A percentile compares a stretch with the other conserved stretches of the same genome.
phyloP scores from a whole-genome alignment of 257 asterid genomes.

The Paraleonurus japonicus region DNA sequence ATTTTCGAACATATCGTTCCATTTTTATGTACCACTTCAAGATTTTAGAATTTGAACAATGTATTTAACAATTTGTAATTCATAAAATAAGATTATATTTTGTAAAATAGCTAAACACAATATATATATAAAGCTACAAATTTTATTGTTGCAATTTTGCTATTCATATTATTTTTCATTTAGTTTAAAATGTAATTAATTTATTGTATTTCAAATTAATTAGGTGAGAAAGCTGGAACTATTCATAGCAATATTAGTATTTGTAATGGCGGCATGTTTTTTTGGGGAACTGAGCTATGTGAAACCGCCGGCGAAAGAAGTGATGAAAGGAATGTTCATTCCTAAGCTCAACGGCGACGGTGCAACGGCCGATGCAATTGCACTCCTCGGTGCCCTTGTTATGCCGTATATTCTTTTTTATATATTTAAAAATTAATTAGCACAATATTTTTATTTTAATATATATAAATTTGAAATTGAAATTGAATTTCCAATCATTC shows the following conservation, averaged over 20 bases:
- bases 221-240: slow-evolving; percentile 80
- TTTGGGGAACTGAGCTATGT: slow-evolving; percentile 82
- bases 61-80: no score
- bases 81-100: no score
- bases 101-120: no score
- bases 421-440: not conserved
- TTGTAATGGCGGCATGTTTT: slow-evolving; percentile 85
- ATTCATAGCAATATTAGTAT: slow-evolving; percentile 68
- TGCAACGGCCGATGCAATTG: slow-evolving; percentile 85
- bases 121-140: no score
- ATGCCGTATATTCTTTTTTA: slow-evolving; percentile 63
- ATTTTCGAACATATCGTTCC: not conserved
- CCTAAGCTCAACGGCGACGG: slow-evolving; percentile 75
- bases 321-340: slow-evolving; percentile 72
- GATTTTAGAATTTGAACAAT: no score
- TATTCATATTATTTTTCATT: no score
- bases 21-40: not conserved
- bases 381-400: slow-evolving; percentile 85
- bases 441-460: not conserved
- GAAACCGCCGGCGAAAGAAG: slow-evolving; percentile 67
- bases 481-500: not conserved
- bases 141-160: no score
- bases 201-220: no score
- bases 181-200: no score
- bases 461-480: not conserved